Base-by-base conservation (phyloP, 768 basidiomycete species). In the Leucocoprinus birnbaumii region DNA sequence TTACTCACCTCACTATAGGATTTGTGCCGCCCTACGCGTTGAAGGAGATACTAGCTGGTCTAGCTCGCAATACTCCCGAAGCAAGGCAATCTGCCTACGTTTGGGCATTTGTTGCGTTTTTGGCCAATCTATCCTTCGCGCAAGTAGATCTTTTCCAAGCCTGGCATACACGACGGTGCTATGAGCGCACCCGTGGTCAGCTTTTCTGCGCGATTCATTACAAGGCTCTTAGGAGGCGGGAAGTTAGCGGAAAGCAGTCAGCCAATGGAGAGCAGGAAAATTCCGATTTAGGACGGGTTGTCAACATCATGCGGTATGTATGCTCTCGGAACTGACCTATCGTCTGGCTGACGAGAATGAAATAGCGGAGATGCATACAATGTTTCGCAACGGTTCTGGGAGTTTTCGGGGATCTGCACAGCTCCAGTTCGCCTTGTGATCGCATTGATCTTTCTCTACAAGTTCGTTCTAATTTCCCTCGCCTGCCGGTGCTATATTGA, bases 301-400 rank as follows among this genome's bases (percentile, higher is more conserved):
- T 87, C 7, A 87, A 89, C 63, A 71, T 89, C 35, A 89, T 89
- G 86, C 84, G 86, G 85, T 87, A 56, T 21, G 19, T 47, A 11
- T 48, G 55, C 49, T 31, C 13, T 22, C 46, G 40, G 13, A 48
- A 56, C 38, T 56, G 42, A 22, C 21, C 43, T n/a, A n/a, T n/a
- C n/a, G n/a, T n/a, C n/a, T n/a, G n/a, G n/a, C n/a, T n/a, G n/a
- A n/a, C n/a, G n/a, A 14, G 49, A 8, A 46, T 62, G n/a, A 18
- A 58, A 47, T 63, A 89, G 86, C 67, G 85, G 85, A 18, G 87
- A 89, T 63, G 73, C 84, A 0, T 89, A 87, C 61, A 79, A 85
- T 18, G 84, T 89, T 14, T 74, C 86, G 2, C 82, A 86, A 59
- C 75, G 86, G 3, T 87, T 87, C 64, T 89, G 86, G 87, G 82